Base-by-base conservation (phyloP, 495 filamentous ascomycete genomes). In the Penicillium taxi region DNA sequence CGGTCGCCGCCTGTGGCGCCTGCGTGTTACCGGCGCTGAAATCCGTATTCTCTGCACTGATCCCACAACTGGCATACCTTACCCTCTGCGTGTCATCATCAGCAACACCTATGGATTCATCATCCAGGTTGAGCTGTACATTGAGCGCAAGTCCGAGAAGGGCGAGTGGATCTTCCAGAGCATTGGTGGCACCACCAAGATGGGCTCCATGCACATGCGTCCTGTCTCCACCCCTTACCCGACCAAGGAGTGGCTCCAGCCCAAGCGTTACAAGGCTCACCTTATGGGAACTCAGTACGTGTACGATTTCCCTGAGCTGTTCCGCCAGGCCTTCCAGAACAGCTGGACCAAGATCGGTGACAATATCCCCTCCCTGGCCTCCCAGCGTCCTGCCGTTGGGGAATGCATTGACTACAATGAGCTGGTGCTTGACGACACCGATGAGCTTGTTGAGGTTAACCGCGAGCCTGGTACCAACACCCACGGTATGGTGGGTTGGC, bases 51-150 rank as follows among this genome's bases (percentile, higher is more conserved):
- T 96, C 45, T 96, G 93, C 74, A 95, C 88, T 17, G 87, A 96
- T 47, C 81, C 85, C 8, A 49, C 61, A 26, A 95, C 86, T 28
- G 86, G 88, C 44, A 64, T 80, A 64, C 84, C 93, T 21, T 93
- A 93, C 56, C 91, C 91, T 45, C 74, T 98, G 25, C 87, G 91
- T 69, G 87, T 95, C 26, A 81, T 96, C 50, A 94, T 98, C 68
- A 94, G 81, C 59, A 98, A 98, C 70, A 96, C 93, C 23, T 96
- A 89, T 14, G 91, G 91, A n/a, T 98, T 89, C 70, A 85, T 98
- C 54, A 89, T 96, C 50, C 83, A 96, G 61, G 86, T 98, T 19
- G 91, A 98, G 72, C 73, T 96, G 56, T 98, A 98, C 57, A 86
- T 85, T 11, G 91, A 98, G 75, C 82, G 84, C 63, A 96, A 94